Percentiles rank a stretch among this genome's conserved stretches.
These are phyloP conservation scores for Saposhnikovia divaricata DNA, from an alignment of 129 eudicot genomes.

Conservation along the genomic window DNA sequence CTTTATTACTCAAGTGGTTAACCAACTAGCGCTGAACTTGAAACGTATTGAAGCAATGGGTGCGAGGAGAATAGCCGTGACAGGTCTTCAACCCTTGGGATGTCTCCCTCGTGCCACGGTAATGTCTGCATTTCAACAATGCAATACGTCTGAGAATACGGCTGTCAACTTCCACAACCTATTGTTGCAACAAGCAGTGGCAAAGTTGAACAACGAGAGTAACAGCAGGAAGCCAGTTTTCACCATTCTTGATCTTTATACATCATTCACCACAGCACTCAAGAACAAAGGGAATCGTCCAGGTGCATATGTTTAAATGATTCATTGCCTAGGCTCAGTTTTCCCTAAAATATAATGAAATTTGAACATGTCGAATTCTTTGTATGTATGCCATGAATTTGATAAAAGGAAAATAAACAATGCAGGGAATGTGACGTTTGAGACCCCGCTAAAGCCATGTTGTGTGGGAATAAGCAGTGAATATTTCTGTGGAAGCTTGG, in stretches of 20 bases:
- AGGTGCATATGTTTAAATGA: constrained; percentile 29
- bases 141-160: constrained; percentile 45
- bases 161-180: constrained; percentile 54
- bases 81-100: constrained; percentile 59
- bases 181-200: constrained; percentile 42
- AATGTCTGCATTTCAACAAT: constrained; percentile 40
- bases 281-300: constrained; percentile 34
- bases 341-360: not conserved
- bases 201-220: constrained; percentile 45
- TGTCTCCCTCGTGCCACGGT: constrained; percentile 59
- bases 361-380: not conserved
- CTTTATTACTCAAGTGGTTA: constrained; percentile 47
- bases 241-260: constrained; percentile 52
- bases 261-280: constrained; percentile 44
- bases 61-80: constrained; percentile 42
- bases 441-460: constrained; percentile 73
- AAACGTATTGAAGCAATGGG: constrained; percentile 45
- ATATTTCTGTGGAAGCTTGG: constrained; percentile 43
- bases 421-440: constrained; percentile 50
- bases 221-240: constrained; percentile 19
- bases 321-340: not conserved
- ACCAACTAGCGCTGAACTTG: constrained; percentile 46
- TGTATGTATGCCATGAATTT: not conserved
- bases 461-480: constrained; percentile 33
- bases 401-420: not conserved